Percentiles rank a stretch among this genome's conserved stretches.
Evolutionary conservation across 768 basidiomycete genomes (phyloP).

Genomic region (Hirschioporus abietinus): DNA sequence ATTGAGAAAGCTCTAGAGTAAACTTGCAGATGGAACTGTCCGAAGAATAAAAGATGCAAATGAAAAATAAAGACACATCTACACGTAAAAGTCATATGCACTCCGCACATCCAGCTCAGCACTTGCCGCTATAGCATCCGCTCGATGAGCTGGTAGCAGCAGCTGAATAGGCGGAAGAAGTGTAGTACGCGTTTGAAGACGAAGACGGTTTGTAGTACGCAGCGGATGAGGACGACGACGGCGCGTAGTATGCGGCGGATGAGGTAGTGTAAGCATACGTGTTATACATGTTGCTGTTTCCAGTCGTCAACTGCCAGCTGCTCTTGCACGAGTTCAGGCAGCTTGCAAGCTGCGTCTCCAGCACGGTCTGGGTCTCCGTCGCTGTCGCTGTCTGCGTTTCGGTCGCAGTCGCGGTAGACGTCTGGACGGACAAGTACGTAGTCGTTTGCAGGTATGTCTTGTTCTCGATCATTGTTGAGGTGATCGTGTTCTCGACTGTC

Average conservation of each 20-base stretch:
- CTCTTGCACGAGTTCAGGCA: slow-evolving; percentile 63
- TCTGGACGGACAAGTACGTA: slow-evolving; percentile 36
- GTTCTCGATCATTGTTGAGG: slow-evolving; percentile 45
- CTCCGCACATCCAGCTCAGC: neutral
- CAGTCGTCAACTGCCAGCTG: slow-evolving; percentile 42
- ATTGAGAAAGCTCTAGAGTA: neutral
- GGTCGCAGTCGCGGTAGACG: slow-evolving; percentile 26
- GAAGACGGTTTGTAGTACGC: slow-evolving; percentile 24
- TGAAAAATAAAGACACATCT: neutral
- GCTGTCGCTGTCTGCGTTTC: slow-evolving; percentile 29
- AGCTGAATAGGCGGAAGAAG: slow-evolving; percentile 9
- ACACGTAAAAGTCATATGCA: neutral
- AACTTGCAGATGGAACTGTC: neutral
- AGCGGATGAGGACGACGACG: slow-evolving; percentile 18
- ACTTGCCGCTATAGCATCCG: slow-evolving; percentile 1
- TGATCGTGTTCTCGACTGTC: slow-evolving; percentile 53
- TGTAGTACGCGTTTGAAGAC: slow-evolving; percentile 14
- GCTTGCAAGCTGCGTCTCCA: slow-evolving; percentile 42
- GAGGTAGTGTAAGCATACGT: slow-evolving; percentile 32
- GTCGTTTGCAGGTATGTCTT: slow-evolving; percentile 44
- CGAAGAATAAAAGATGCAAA: neutral
- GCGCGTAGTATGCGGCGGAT: slow-evolving; percentile 20
- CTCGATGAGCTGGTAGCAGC: slow-evolving; percentile 8
- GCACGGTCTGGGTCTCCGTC: slow-evolving; percentile 32
- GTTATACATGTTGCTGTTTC: slow-evolving; percentile 47